phyloP scores from a whole-genome alignment of 2,329 filamentous ascomycete species.

The Cercospora beticola region DNA sequence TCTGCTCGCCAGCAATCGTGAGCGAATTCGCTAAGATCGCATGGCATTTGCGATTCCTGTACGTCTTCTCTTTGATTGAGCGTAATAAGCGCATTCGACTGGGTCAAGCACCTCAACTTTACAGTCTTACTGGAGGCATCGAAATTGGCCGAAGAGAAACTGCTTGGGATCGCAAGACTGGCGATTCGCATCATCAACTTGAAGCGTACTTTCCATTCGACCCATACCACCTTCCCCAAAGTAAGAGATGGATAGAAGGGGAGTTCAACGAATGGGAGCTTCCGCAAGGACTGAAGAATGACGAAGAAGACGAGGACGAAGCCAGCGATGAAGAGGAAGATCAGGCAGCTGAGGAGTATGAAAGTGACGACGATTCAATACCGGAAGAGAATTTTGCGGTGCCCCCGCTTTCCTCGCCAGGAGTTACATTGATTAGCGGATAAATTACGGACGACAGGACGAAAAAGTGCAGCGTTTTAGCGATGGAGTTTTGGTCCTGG shows the following conservation, averaged over 20 bases:
- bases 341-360: slow-evolving; percentile 41
- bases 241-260: slow-evolving; percentile 80
- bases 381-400: slow-evolving; percentile 25
- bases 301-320: slow-evolving; percentile 54
- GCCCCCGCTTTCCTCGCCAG: slow-evolving; percentile 17
- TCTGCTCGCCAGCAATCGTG: slow-evolving; percentile 88
- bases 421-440: slow-evolving; percentile 19
- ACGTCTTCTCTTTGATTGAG: slow-evolving; percentile 83
- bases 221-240: slow-evolving; percentile 85
- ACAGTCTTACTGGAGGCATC: slow-evolving; percentile 49
- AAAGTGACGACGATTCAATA: slow-evolving; percentile 32
- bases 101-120: slow-evolving; percentile 62
- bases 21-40: slow-evolving; percentile 87
- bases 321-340: slow-evolving; percentile 41
- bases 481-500: slow-evolving; percentile 14
- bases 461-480: slow-evolving; percentile 20
- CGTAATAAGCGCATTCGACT: slow-evolving; percentile 88
- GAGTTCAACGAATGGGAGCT: slow-evolving; percentile 81
- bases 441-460: slow-evolving; percentile 18
- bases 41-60: slow-evolving; percentile 81
- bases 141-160: slow-evolving; percentile 56
- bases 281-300: slow-evolving; percentile 62
- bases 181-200: slow-evolving; percentile 78
- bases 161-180: slow-evolving; percentile 54
- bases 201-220: slow-evolving; percentile 98